Evolutionary conservation across 768 basidiomycete genomes (phyloP).

Genomic region (Psilocybe subaeruginosa): DNA sequence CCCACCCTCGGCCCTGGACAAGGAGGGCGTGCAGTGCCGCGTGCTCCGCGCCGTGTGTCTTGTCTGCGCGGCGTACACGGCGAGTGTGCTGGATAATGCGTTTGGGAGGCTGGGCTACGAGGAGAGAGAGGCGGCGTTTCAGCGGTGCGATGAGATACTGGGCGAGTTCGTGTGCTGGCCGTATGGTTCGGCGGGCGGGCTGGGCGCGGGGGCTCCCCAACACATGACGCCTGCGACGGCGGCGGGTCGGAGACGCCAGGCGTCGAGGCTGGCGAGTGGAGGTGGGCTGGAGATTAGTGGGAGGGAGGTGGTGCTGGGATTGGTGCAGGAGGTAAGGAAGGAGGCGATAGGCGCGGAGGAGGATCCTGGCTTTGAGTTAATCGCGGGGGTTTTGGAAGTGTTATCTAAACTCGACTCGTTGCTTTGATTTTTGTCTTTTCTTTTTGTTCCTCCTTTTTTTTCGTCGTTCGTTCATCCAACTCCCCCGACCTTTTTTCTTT

Average conservation of each 20-base stretch:
- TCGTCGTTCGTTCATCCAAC: neutral
- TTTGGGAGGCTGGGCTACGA: constrained; percentile 89
- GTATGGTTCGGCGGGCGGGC: constrained; percentile 50
- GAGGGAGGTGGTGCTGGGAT: constrained; percentile 71
- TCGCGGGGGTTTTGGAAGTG: constrained; percentile 93
- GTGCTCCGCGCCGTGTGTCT: constrained; percentile 81
- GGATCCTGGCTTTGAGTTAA: constrained; percentile 87
- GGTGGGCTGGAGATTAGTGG: constrained; percentile 45
- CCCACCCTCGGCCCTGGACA: constrained; percentile 72
- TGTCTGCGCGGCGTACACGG: constrained; percentile 91
- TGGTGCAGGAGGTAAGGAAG: constrained; percentile 73
- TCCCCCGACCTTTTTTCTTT: no score
- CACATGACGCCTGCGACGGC: constrained; percentile 30
- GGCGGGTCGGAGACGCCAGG: constrained; percentile 38
- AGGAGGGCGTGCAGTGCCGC: constrained; percentile 81
- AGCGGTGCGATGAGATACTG: constrained; percentile 91
- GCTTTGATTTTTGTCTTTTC: constrained; percentile 40
- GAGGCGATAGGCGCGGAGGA: constrained; percentile 70
- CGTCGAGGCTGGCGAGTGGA: constrained; percentile 58
- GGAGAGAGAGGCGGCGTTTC: constrained; percentile 91
- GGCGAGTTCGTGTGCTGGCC: constrained; percentile 93
- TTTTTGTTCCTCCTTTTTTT: neutral
- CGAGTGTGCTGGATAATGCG: constrained; percentile 94
- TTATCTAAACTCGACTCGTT: constrained; percentile 90
- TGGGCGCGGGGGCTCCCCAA: constrained; percentile 28